Evolutionary conservation across 2,329 filamentous ascomycete genomes (phyloP), one percentile per base, ranked within the genome.

Genomic region (Sclerotinia nivalis): DNA sequence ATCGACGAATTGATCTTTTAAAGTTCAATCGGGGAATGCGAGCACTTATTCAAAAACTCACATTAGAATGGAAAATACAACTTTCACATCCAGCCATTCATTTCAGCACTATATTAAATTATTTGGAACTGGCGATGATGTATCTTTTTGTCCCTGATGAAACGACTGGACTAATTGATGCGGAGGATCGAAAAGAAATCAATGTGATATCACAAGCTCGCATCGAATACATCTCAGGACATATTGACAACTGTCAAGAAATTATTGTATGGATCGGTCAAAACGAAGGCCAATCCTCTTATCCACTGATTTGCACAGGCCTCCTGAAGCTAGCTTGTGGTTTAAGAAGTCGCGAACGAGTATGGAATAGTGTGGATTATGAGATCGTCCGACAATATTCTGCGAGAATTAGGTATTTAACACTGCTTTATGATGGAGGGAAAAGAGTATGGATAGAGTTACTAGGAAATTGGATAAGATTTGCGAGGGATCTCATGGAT

Each of bases 381-480:
- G 18, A 37, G 7, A 15, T 34, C 10, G 15, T 28, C n/a, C 10
- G 31, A 18, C 43, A 45, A 62, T 62, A 10, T 22, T 62, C 20
- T 25, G 60, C 22, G 12, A 50, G 60, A 22, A 62, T 49, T 15
- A 37, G 60, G 13, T 62, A 20, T 37, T 12, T 50, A n/a, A 18
- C 22, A 10, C 13, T 13, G 22, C 31, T 62, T 34, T 50, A 37
- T n/a, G 60, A 52, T 47, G 31, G 60, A 64, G 47, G 47, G 13
- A 40, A 40, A 52, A 52, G 60, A 40, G 13, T 20, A 28, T 50
- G 47, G 60, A 50, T 64, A n/a, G 60, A 62, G 28, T 37, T 62
- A 43, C 28, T 43, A 25, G 37, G 56, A 59, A 7, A 28, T 9
- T 50, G 60, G 45, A 37, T 49, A 5, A 37, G 2, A 37, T 50